Conservation (phyloP, 805 yeast genomes). For the Yarrowia keelungensis region DNA sequence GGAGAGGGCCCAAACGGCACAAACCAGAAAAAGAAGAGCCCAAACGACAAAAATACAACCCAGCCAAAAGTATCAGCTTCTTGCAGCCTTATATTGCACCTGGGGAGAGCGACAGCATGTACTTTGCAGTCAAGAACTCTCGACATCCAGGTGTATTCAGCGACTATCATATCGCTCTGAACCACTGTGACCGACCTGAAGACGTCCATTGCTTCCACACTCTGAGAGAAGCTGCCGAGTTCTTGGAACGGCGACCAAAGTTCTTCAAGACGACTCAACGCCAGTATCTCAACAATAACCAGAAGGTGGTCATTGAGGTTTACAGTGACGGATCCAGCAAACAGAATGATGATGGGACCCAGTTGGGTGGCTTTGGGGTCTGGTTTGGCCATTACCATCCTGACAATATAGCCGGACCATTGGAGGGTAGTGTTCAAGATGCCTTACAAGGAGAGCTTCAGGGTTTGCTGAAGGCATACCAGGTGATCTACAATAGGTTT, state of each 20-base stretch:
- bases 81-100: not conserved
- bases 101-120: not conserved
- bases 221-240: not conserved
- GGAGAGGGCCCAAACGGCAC: not conserved
- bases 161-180: not conserved
- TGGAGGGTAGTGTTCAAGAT: not conserved
- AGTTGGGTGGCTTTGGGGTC: slow-evolving; percentile 1
- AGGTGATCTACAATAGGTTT: not conserved
- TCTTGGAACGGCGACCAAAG: not conserved
- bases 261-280: slow-evolving; percentile 4
- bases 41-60: not conserved
- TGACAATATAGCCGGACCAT: slow-evolving; percentile 1
- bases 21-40: not conserved
- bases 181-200: not conserved
- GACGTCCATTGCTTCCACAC: not conserved
- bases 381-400: slow-evolving; percentile 28
- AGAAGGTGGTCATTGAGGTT: not conserved
- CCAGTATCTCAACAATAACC: not conserved
- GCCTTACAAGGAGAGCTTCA: slow-evolving; percentile 6
- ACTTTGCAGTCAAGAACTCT: not conserved
- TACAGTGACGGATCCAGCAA: slow-evolving; percentile 15
- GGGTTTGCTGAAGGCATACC: not conserved
- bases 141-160: not conserved
- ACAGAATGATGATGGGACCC: not conserved
- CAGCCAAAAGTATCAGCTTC: too few relatives aligned